Evolutionary conservation across 768 basidiomycete genomes (phyloP).

Genomic region (Mycena belliarum): DNA sequence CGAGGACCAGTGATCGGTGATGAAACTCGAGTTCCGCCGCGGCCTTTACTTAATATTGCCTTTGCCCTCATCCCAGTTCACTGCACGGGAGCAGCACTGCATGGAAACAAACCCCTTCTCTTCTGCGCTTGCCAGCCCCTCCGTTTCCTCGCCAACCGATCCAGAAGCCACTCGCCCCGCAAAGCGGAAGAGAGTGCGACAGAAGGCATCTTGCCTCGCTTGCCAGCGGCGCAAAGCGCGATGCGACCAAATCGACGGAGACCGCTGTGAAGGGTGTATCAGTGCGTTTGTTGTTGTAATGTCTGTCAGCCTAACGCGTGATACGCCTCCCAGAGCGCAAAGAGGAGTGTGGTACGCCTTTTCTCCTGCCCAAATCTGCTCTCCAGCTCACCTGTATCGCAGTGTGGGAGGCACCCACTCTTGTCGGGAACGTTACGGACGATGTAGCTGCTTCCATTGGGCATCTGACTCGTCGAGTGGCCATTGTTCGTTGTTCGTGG

Average conservation of each 20-base stretch:
- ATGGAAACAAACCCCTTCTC: too few species aligned
- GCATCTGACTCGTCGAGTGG: constrained; percentile 6
- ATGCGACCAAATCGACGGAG: constrained; percentile 9
- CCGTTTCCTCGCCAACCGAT: neutral
- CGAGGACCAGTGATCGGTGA: too few species aligned
- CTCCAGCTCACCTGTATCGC: neutral
- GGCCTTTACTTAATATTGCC: too few species aligned
- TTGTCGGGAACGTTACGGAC: constrained; percentile 9
- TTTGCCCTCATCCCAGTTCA: too few species aligned
- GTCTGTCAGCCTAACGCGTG: neutral
- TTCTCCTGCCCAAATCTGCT: neutral
- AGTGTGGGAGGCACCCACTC: constrained; percentile 7
- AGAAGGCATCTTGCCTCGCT: constrained; percentile 5
- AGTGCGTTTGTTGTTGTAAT: neutral
- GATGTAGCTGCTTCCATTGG: constrained; percentile 6
- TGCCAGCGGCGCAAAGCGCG: constrained; percentile 12
- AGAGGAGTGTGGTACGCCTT: neutral
- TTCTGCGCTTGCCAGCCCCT: too few species aligned
- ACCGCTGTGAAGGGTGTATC: constrained; percentile 10
- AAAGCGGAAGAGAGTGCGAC: constrained; percentile 9
- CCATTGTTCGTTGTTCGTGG: neutral
- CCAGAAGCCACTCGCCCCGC: constrained; percentile 1
- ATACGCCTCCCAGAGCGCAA: constrained; percentile 2
- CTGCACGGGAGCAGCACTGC: too few species aligned
- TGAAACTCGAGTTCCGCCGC: too few species aligned